A percentile compares a stretch with the other conserved stretches of the same genome.
Conservation (phyloP, 345 rosid genomes). For the Corymbia maculata region DNA sequence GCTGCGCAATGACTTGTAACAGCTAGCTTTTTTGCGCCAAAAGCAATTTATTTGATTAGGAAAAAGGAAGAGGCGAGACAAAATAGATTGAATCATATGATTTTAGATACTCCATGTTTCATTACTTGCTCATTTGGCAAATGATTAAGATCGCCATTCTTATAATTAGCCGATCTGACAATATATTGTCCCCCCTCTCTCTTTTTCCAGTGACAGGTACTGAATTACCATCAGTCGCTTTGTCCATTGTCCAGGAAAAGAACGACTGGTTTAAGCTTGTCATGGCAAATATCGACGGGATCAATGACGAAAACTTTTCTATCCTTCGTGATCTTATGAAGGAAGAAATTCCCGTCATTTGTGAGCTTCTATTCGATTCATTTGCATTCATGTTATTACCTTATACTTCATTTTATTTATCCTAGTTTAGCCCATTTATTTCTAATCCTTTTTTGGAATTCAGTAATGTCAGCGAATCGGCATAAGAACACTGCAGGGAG, state of each 20-base stretch:
- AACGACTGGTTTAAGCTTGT: slow-evolving; percentile 21
- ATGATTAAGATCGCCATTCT: neutral
- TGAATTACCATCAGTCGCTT: slow-evolving; percentile 8
- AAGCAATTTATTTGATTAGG: neutral
- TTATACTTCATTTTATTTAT: neutral
- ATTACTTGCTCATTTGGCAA: neutral
- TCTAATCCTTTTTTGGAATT: neutral
- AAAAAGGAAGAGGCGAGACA: neutral
- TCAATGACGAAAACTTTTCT: slow-evolving; percentile 4
- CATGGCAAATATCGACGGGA: slow-evolving; percentile 21
- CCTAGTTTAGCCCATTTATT: neutral
- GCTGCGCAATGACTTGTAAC: neutral
- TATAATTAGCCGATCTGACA: neutral
- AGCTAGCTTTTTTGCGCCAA: neutral
- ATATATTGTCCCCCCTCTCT: neutral
- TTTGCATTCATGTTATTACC: neutral
- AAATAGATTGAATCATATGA: neutral
- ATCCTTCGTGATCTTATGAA: slow-evolving; percentile 6
- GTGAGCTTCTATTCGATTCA: slow-evolving; percentile 7
- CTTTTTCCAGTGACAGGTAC: slow-evolving; percentile 25
- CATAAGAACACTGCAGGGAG: neutral
- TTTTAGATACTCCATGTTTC: neutral
- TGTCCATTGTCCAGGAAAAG: slow-evolving; percentile 11
- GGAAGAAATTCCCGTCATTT: slow-evolving; percentile 20
- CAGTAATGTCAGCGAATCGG: slow-evolving; percentile 25